Conservation (phyloP, 805 yeast genomes). For the Zygoascus flipseniorum region DNA sequence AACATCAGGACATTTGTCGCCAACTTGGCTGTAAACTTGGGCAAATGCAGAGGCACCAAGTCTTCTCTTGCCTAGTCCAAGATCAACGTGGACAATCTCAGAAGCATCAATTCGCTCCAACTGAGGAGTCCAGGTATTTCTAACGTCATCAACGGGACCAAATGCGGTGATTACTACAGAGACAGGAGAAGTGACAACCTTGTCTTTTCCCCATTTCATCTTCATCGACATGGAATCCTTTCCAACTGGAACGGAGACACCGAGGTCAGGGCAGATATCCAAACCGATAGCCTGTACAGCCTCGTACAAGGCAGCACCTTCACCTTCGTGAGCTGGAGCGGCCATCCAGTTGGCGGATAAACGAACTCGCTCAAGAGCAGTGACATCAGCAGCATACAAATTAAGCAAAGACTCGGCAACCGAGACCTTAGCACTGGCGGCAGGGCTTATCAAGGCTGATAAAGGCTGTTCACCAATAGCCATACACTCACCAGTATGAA, state of each 20-base stretch:
- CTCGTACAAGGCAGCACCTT: slow-evolving; percentile 88
- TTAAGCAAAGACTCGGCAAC: slow-evolving; percentile 92
- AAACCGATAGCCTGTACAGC: slow-evolving; percentile 95
- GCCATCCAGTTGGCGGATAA: slow-evolving; percentile 99
- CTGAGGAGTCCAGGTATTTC: slow-evolving; percentile 93
- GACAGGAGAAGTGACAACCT: slow-evolving; percentile 92
- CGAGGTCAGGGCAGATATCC: slow-evolving; percentile 89
- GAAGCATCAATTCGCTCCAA: slow-evolving; percentile 40
- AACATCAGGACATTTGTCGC: slow-evolving; percentile 76
- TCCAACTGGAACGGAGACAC: slow-evolving; percentile 92
- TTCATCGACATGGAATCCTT: slow-evolving; percentile 99
- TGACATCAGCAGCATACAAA: slow-evolving; percentile 81
- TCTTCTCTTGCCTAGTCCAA: slow-evolving; percentile 50
- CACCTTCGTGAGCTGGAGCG: slow-evolving; percentile 90
- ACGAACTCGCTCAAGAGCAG: slow-evolving; percentile 63
- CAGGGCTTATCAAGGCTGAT: slow-evolving; percentile 76
- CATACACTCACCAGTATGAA: slow-evolving; percentile 91
- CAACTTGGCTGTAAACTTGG: slow-evolving; percentile 86
- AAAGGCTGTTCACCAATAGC: slow-evolving; percentile 97
- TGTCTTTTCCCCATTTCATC: slow-evolving; percentile 74
- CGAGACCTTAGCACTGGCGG: slow-evolving; percentile 89
- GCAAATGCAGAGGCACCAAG: slow-evolving; percentile 94
- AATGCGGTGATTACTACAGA: slow-evolving; percentile 88
- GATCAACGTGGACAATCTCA: slow-evolving; percentile 68
- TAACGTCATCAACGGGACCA: slow-evolving; percentile 75